Evolutionary conservation across 208 protist genomes (phyloP).

Genomic region (Acanthamoeba royreba): DNA sequence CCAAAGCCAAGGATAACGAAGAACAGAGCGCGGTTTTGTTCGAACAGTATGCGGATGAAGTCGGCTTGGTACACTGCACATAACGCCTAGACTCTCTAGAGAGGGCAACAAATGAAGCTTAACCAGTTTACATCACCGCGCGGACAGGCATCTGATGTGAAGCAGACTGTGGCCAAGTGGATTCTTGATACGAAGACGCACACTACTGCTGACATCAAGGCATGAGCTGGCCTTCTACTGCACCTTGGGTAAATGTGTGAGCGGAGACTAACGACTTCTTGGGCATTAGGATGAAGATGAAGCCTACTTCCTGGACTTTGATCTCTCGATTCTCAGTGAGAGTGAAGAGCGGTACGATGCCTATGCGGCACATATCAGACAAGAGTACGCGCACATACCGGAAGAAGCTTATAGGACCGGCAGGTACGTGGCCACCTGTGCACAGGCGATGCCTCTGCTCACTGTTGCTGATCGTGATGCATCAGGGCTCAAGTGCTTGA

Average conservation of each 20-base stretch:
- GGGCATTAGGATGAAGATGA: not conserved
- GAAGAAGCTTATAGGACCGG: not conserved
- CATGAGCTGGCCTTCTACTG: too few relatives aligned
- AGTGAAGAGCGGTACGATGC: not conserved
- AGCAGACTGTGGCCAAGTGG: not conserved
- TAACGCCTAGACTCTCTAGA: not conserved
- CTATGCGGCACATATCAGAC: not conserved
- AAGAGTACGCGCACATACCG: not conserved
- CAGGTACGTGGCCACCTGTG: not conserved
- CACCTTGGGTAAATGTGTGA: too few relatives aligned
- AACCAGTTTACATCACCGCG: not conserved
- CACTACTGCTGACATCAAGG: not conserved
- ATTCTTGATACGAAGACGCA: not conserved
- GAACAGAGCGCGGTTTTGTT: not conserved
- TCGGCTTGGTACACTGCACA: not conserved
- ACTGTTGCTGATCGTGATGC: not conserved
- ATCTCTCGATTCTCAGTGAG: not conserved
- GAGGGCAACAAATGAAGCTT: not conserved
- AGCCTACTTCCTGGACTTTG: not conserved
- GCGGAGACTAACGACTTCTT: too few relatives aligned
- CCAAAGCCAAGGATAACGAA: not conserved
- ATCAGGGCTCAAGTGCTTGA: not conserved
- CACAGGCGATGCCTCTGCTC: not conserved
- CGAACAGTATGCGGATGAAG: not conserved
- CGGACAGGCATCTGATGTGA: not conserved